Evolutionary conservation across 2,329 filamentous ascomycete species (phyloP).

Genomic region (Calonectria hawksworthii): DNA sequence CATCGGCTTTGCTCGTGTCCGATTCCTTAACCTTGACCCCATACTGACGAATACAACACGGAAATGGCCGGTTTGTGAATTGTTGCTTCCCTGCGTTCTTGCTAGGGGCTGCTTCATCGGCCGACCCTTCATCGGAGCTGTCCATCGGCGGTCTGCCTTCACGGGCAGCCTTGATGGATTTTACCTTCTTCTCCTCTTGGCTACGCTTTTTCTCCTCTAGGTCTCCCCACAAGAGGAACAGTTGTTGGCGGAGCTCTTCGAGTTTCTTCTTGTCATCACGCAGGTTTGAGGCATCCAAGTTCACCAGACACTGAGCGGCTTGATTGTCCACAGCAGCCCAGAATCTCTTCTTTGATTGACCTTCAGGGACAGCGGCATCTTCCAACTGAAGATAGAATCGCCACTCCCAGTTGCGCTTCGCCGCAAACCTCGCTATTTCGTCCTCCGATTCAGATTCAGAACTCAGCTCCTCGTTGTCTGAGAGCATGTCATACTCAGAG

Average conservation of each 20-base stretch:
- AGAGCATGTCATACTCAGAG: conserved; percentile 65
- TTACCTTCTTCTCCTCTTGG: conserved; percentile 46
- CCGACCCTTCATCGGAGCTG: conserved; percentile 50
- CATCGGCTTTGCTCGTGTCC: conserved; percentile 59
- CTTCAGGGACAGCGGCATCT: conserved; percentile 64
- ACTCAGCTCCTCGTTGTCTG: conserved; percentile 53
- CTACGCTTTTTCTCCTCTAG: conserved; percentile 77
- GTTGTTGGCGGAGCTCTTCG: conserved; percentile 71
- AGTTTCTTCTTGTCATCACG: conserved; percentile 65
- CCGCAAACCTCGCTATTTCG: conserved; percentile 41
- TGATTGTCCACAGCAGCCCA: conserved; percentile 78
- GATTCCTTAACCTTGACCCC: conserved; percentile 65
- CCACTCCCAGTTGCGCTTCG: conserved; percentile 79
- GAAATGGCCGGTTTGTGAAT: conserved; percentile 72
- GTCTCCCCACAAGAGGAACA: conserved; percentile 89
- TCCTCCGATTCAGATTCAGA: conserved; percentile 44
- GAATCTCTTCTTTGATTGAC: conserved; percentile 61
- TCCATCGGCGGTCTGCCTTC: conserved; percentile 55
- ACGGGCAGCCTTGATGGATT: conserved; percentile 41
- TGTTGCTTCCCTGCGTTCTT: conserved; percentile 18
- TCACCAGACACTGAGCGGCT: conserved; percentile 63
- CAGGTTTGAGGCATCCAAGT: conserved; percentile 68
- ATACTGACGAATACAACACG: conserved; percentile 80
- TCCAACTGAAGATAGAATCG: conserved; percentile 84
- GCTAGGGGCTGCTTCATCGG: conserved; percentile 24